Evolutionary conservation across 2,329 filamentous ascomycete species (phyloP).

Genomic region (Claviceps quebecensis): DNA sequence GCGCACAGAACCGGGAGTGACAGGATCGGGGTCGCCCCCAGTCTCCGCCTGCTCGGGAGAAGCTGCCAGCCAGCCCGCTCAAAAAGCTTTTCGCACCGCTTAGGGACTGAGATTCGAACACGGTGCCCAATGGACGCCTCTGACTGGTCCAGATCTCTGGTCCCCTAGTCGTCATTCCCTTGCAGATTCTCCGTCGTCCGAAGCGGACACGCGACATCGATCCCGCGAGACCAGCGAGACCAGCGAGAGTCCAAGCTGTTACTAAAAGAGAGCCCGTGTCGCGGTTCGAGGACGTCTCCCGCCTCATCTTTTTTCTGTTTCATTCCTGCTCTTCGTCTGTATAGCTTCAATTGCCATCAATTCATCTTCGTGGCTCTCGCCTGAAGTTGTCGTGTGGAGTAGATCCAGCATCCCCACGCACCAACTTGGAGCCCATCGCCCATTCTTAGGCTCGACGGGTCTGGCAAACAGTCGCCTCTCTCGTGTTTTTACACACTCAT

Average conservation of each 20-base stretch:
- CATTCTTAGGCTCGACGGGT: background rate
- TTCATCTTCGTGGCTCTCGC: background rate
- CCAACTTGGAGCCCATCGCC: background rate
- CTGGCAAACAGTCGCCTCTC: background rate
- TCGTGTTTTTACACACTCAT: background rate
- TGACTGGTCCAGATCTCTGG: constrained; percentile 8
- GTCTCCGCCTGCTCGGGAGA: background rate
- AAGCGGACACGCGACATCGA: too few species aligned
- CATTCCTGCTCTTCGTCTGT: too few species aligned
- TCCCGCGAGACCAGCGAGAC: too few species aligned
- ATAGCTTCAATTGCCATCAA: background rate
- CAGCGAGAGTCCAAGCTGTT: too few species aligned
- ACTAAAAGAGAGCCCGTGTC: too few species aligned
- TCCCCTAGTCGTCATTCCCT: constrained; percentile 1
- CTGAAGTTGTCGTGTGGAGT: background rate
- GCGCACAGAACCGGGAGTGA: background rate
- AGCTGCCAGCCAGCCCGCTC: background rate
- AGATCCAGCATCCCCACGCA: background rate
- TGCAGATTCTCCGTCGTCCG: background rate
- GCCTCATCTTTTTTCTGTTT: too few species aligned
- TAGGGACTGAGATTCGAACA: constrained; percentile 8
- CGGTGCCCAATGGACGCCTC: constrained; percentile 6
- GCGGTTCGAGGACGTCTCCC: too few species aligned
- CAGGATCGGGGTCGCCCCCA: background rate
- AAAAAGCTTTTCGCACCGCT: constrained; percentile 6